A percentile compares a stretch with the other conserved stretches of the same genome.
Conservation (phyloP, 2,329 filamentous ascomycete species). For the Botrytis deweyae region DNA sequence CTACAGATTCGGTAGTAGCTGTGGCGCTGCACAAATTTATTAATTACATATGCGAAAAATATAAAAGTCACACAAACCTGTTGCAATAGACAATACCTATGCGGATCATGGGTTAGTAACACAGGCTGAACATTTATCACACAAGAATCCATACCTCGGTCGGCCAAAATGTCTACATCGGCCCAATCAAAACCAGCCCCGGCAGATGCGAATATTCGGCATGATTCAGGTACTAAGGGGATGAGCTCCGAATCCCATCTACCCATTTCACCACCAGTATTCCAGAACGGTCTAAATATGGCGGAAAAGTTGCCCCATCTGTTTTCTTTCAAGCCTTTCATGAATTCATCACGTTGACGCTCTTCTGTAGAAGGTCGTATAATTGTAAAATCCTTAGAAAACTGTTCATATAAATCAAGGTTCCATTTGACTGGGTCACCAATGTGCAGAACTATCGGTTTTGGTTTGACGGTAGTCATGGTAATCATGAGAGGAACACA, state of each 20-base stretch:
- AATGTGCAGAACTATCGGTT: conserved; percentile 39
- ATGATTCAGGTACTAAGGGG: conserved; percentile 50
- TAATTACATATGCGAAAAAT: not conserved
- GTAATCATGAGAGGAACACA: not conserved
- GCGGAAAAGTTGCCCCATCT: conserved; percentile 55
- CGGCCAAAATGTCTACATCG: conserved; percentile 58
- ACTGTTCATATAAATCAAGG: conserved; percentile 37
- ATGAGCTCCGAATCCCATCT: conserved; percentile 61
- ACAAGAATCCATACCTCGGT: conserved; percentile 44
- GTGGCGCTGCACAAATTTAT: conserved; percentile 47
- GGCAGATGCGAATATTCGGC: conserved; percentile 58
- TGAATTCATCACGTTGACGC: conserved; percentile 51
- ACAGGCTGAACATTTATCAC: not conserved
- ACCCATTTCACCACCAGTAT: conserved; percentile 64
- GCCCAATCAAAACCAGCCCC: conserved; percentile 65
- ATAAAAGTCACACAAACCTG: conserved; percentile 35
- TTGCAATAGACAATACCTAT: conserved; percentile 68
- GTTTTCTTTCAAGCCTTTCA: conserved; percentile 49
- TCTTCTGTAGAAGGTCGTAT: conserved; percentile 52
- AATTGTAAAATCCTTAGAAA: conserved; percentile 45
- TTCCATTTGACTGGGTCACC: conserved; percentile 40
- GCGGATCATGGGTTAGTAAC: not conserved
- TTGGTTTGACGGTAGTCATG: conserved; percentile 21
- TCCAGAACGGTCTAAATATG: conserved; percentile 60
- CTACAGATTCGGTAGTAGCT: conserved; percentile 70